Base-by-base conservation (phyloP, 257 asterid species). In the Solanum peruvianum region DNA sequence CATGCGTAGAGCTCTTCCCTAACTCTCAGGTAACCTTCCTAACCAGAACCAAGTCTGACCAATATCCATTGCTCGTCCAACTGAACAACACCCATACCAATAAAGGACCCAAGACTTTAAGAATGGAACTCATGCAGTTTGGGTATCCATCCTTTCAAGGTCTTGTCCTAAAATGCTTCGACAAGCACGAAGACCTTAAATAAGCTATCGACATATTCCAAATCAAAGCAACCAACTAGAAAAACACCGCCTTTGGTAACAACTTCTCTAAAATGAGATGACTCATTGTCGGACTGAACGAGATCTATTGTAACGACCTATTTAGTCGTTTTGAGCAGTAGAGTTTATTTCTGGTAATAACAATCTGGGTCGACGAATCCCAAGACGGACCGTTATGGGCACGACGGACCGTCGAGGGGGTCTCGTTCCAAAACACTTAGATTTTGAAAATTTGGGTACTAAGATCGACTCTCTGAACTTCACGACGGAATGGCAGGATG, bases 181-280 rank as follows among this genome's bases (percentile, higher is more conserved):
- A 2, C 11, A 58, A 9, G 1, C 27, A 21, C 0, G 2, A 3
- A 0, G 21, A 21, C 1, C 2, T 58, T 21, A 58, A 21, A 0
- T 0, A 21, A 9, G 13, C 27, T 21, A 58, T 58, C 2, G 5
- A 58, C 12, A 0, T 1, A 4, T 20, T 58, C 67, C 27, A 58
- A 58, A 58, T 20, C 12, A 3, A 21, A 58, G 67, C 6, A 21
- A 20, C 67, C 27, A 58, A 0, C 11, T 58, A 6, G 67, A 58
- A 58, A 12, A 58, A 21, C 13, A 58, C 13, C 67, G 23, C 6
- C 0, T 9, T 58, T 21, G 67, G 67, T 11, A 58, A 58, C 27
- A 58, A 21, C 11, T 58, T 58, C 27, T 20, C 25, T 5, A 8
- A 58, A 58, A 58, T 58, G 6, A 21, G 11, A 8, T 1, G 6